A percentile compares a stretch with the other conserved stretches of the same genome.
Evolutionary conservation across 1,284 basidiomycete genomes (phyloP).

Genomic region (Boletus calvinii): DNA sequence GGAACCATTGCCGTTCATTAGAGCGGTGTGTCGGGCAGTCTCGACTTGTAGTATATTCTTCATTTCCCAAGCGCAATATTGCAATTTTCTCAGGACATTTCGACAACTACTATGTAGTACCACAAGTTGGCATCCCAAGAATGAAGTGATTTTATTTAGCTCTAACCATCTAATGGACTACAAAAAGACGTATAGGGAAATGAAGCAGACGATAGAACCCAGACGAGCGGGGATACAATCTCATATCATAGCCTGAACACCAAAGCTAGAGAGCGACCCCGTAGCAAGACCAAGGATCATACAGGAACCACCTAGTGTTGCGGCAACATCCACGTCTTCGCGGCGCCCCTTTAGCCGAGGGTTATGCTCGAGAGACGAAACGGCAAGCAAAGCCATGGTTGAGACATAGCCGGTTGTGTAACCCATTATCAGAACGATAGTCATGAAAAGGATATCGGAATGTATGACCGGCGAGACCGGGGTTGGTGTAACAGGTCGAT

Average conservation of each 20-base stretch:
- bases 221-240: background rate
- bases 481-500: background rate
- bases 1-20: no score
- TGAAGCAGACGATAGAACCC: no score
- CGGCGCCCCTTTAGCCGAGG: background rate
- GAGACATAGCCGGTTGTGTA: background rate
- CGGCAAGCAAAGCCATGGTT: background rate
- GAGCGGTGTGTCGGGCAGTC: no score
- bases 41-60: no score
- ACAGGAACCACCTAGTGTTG: slow-evolving; percentile 4
- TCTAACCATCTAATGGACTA: background rate
- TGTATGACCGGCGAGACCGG: background rate
- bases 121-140: no score
- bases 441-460: background rate
- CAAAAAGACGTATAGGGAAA: background rate
- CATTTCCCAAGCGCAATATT: no score
- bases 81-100: no score
- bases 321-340: slow-evolving; percentile 1
- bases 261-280: background rate
- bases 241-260: background rate
- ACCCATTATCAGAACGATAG: background rate
- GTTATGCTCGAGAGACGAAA: slow-evolving; percentile 1
- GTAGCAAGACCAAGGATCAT: background rate
- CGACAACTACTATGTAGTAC: no score
- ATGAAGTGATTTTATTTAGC: background rate